Percentiles rank a stretch among this genome's conserved stretches.
These are phyloP conservation scores for Sphagnum fallax DNA, from an alignment of 228 moss, liverwort and hornwort genomes.

Conservation along the genomic window DNA sequence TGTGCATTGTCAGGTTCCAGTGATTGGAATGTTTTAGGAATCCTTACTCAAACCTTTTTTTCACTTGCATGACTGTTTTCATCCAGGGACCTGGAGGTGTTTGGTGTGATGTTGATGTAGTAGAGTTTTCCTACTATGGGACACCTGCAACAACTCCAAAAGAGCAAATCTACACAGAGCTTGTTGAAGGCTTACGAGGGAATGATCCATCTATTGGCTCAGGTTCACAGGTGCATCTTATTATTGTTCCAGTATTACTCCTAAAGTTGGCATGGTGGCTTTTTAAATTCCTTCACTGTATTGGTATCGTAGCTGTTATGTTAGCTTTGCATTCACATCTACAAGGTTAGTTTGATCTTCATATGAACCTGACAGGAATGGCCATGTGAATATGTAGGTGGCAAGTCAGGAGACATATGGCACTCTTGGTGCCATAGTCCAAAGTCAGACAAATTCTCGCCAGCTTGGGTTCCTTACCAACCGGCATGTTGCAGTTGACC, in stretches of 20 bases:
- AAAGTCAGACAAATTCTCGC: constrained; percentile 32
- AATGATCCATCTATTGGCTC: constrained; percentile 53
- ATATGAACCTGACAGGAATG: too few relatives aligned
- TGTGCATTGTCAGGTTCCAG: background rate
- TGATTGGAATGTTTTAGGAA: too few relatives aligned
- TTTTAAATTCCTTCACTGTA: too few relatives aligned
- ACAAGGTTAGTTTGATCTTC: too few relatives aligned
- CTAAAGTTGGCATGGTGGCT: background rate
- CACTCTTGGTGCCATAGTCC: constrained; percentile 56
- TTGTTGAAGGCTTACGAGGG: constrained; percentile 59
- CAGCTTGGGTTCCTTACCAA: constrained; percentile 66
- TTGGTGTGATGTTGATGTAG: constrained; percentile 75
- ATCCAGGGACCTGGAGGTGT: constrained; percentile 55
- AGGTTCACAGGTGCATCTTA: constrained; percentile 45
- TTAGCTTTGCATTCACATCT: too few relatives aligned
- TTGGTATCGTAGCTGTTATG: too few relatives aligned
- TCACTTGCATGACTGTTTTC: background rate
- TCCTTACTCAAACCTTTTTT: too few relatives aligned
- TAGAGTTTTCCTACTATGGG: constrained; percentile 56
- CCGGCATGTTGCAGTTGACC: constrained; percentile 65
- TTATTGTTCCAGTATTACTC: background rate
- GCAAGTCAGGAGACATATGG: constrained; percentile 70
- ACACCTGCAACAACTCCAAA: constrained; percentile 18
- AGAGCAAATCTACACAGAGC: constrained; percentile 52
- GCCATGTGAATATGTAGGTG: constrained; percentile 14